Evolutionary conservation across 2,329 filamentous ascomycete genomes (phyloP).

Genomic region (Cladosporium colombiae): DNA sequence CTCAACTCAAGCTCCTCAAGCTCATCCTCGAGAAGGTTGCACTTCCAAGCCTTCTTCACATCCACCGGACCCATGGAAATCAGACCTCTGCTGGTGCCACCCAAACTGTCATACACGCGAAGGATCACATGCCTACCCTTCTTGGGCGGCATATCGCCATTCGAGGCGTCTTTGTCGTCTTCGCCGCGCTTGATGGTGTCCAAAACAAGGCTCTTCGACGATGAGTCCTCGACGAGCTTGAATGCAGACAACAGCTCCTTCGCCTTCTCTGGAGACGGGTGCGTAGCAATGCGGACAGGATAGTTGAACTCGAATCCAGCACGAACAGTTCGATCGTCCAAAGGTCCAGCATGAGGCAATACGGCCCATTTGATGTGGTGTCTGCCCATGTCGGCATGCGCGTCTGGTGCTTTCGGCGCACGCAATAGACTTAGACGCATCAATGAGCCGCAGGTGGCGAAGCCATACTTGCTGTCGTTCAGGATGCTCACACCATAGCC

Average conservation of each 20-base stretch:
- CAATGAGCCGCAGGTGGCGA: slow-evolving; percentile 81
- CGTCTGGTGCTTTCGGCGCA: slow-evolving; percentile 89
- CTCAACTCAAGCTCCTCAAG: slow-evolving; percentile 63
- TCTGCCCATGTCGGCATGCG: slow-evolving; percentile 82
- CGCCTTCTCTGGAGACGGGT: slow-evolving; percentile 33
- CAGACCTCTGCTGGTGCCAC: slow-evolving; percentile 73
- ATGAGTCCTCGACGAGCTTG: slow-evolving; percentile 52
- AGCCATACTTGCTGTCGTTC: slow-evolving; percentile 95
- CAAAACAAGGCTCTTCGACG: slow-evolving; percentile 61
- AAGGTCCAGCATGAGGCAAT: slow-evolving; percentile 73
- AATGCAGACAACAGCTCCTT: slow-evolving; percentile 56
- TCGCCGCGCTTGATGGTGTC: slow-evolving; percentile 87
- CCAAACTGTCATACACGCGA: slow-evolving; percentile 84
- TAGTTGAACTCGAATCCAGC: slow-evolving; percentile 91
- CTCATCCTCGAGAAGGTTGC: slow-evolving; percentile 88
- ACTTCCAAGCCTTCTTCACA: slow-evolving; percentile 77
- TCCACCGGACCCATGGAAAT: slow-evolving; percentile 66
- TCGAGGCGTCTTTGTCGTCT: slow-evolving; percentile 56
- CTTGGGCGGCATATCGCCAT: slow-evolving; percentile 53
- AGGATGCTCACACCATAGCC: slow-evolving; percentile 89
- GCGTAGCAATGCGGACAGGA: slow-evolving; percentile 62
- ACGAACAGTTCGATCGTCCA: slow-evolving; percentile 73
- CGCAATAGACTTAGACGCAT: slow-evolving; percentile 89
- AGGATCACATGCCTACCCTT: slow-evolving; percentile 78
- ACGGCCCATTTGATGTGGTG: slow-evolving; percentile 90